Percentiles rank a stretch among this genome's conserved stretches.
phyloP scores from a whole-genome alignment of 192 early-diverging fungal genomes.

The Physocladia obscura region DNA sequence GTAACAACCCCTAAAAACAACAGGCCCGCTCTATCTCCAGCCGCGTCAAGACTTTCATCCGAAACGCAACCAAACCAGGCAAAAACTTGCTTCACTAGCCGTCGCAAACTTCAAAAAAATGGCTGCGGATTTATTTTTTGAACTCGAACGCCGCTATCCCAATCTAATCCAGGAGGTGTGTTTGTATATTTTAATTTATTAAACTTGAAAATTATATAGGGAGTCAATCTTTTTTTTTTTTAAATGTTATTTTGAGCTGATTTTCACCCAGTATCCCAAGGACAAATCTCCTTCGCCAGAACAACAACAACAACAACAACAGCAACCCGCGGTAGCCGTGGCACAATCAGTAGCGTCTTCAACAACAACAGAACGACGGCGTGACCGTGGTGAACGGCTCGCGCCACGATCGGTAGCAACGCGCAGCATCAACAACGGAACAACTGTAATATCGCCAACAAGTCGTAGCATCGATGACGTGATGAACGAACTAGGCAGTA shows the following conservation, averaged over 20 bases:
- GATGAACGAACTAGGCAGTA: constrained; percentile 4
- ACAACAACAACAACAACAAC: too few species aligned
- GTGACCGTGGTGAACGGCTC: too few species aligned
- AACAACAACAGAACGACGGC: too few species aligned
- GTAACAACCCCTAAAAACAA: background rate
- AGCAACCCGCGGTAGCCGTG: too few species aligned
- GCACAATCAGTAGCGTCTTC: too few species aligned
- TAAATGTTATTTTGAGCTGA: background rate
- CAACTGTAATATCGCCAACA: too few species aligned
- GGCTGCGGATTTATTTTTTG: constrained; percentile 79
- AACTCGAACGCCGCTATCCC: constrained; percentile 62
- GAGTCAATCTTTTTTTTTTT: background rate
- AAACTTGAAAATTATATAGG: background rate
- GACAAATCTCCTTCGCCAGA: too few species aligned
- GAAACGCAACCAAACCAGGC: constrained; percentile 93
- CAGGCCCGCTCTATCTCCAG: constrained; percentile 69
- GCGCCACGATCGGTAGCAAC: too few species aligned
- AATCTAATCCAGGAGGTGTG: constrained; percentile 34
- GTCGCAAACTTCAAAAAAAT: constrained; percentile 86
- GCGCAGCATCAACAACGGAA: too few species aligned
- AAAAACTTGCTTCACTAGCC: constrained; percentile 92
- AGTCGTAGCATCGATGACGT: constrained; percentile 23
- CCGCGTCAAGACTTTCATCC: constrained; percentile 88
- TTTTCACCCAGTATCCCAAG: background rate
- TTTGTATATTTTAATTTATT: too few species aligned